A percentile compares a stretch with the other conserved stretches of the same genome.
These are phyloP conservation scores for Penicillium pulvis DNA, from an alignment of 495 filamentous ascomycete species.

Conservation along the genomic window DNA sequence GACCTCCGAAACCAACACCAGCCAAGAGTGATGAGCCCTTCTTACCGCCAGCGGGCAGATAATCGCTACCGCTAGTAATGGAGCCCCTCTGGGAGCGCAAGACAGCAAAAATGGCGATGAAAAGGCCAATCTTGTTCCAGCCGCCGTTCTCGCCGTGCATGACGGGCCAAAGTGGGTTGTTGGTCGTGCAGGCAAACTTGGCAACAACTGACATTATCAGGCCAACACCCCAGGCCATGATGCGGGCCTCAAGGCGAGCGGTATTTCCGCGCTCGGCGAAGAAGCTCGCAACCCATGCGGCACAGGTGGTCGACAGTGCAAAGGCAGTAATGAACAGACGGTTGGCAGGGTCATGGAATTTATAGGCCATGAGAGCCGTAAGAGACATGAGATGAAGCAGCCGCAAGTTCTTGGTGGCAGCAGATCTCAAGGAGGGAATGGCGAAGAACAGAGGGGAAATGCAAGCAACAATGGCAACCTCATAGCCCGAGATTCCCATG, in stretches of 20 bases:
- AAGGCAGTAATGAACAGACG: slow-evolving; percentile 82
- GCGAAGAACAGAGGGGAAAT: slow-evolving; percentile 80
- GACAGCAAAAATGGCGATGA: slow-evolving; percentile 73
- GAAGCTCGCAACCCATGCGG: slow-evolving; percentile 80
- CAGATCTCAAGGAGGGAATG: slow-evolving; percentile 65
- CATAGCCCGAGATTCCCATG: slow-evolving; percentile 98
- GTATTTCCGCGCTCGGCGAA: slow-evolving; percentile 76
- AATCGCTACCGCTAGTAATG: slow-evolving; percentile 53
- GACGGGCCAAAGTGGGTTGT: slow-evolving; percentile 96
- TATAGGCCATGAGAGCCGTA: slow-evolving; percentile 75
- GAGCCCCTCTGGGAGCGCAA: slow-evolving; percentile 65
- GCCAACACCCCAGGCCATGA: slow-evolving; percentile 79
- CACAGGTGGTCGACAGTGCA: slow-evolving; percentile 73
- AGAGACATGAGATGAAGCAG: slow-evolving; percentile 74
- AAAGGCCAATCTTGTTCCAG: slow-evolving; percentile 82
- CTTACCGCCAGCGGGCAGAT: slow-evolving; percentile 48
- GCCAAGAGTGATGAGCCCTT: slow-evolving; percentile 73
- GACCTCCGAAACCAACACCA: slow-evolving; percentile 75
- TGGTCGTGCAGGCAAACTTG: slow-evolving; percentile 95
- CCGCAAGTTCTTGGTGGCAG: slow-evolving; percentile 68
- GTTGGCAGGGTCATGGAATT: slow-evolving; percentile 69
- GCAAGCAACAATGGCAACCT: slow-evolving; percentile 83
- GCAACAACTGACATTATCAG: slow-evolving; percentile 81
- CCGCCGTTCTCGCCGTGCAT: slow-evolving; percentile 88
- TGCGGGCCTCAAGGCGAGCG: slow-evolving; percentile 73